Percentiles rank a stretch among this genome's conserved stretches.
These are phyloP conservation scores for Rhizopus arrhizus DNA, from an alignment of 371 early-diverging fungal genomes.

Conservation along the genomic window DNA sequence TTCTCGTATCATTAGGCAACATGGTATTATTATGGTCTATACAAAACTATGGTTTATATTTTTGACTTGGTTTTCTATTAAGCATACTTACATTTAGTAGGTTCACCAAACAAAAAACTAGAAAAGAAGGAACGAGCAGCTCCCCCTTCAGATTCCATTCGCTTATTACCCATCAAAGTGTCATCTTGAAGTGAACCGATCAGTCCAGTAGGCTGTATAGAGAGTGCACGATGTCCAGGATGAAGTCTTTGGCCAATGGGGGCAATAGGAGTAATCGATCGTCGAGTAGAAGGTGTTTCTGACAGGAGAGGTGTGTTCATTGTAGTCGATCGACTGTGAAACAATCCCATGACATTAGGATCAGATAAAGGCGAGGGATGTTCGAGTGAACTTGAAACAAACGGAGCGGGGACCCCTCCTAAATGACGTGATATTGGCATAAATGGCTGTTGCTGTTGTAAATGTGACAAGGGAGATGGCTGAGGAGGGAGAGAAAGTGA, in stretches of 20 bases:
- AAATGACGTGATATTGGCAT: slow-evolving; percentile 20
- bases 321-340: slow-evolving; percentile 19
- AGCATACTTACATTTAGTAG: slow-evolving; percentile 3
- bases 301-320: neutral
- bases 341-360: slow-evolving; percentile 16
- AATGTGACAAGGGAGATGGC: neutral
- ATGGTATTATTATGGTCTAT: slow-evolving; percentile 2
- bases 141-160: neutral
- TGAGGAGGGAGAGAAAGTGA: neutral
- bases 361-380: slow-evolving; percentile 13
- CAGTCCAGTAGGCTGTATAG: slow-evolving; percentile 5
- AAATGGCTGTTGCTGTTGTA: slow-evolving; percentile 10
- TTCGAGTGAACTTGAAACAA: slow-evolving; percentile 10
- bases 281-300: slow-evolving; percentile 11
- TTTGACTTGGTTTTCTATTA: neutral
- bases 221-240: slow-evolving; percentile 16
- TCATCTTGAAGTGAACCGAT: slow-evolving; percentile 8
- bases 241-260: slow-evolving; percentile 42
- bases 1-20: slow-evolving; percentile 15
- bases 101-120: slow-evolving; percentile 50
- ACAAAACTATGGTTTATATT: too few relatives aligned
- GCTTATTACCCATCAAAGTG: neutral
- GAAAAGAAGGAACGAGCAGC: slow-evolving; percentile 44
- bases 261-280: slow-evolving; percentile 32
- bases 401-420: slow-evolving; percentile 10